These are phyloP conservation scores for Eucalyptus sideroxylon DNA, from an alignment of 345 rosid species.

Conservation along the genomic window DNA sequence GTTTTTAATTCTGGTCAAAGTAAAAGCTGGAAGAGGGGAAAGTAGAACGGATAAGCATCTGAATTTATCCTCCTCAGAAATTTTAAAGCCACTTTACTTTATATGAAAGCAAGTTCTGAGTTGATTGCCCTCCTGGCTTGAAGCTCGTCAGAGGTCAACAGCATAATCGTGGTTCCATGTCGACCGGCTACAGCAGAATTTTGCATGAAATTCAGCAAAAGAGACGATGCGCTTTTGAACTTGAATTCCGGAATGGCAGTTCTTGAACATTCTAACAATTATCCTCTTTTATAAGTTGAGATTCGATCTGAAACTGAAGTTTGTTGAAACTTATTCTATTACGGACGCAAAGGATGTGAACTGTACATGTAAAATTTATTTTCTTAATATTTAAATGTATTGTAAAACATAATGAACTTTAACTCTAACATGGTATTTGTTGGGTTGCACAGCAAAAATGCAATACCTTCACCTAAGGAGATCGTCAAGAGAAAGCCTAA, in stretches of 20 bases:
- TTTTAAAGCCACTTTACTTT: not conserved
- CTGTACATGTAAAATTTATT: not conserved
- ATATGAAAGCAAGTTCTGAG: not conserved
- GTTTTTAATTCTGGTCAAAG: not conserved
- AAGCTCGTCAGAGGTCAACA: not conserved
- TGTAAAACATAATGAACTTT: not conserved
- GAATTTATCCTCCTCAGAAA: not conserved
- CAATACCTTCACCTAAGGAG: too few species aligned
- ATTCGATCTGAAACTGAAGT: not conserved
- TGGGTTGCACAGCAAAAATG: too few species aligned
- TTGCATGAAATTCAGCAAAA: not conserved
- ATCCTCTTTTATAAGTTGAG: not conserved
- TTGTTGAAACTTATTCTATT: not conserved
- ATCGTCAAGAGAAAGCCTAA: too few species aligned
- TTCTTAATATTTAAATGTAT: not conserved
- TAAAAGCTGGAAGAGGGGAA: not conserved
- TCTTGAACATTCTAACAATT: not conserved
- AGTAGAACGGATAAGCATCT: not conserved
- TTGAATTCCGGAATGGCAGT: not conserved
- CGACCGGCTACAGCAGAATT: not conserved
- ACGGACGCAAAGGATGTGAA: not conserved
- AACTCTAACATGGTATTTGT: too few species aligned
- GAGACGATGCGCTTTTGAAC: not conserved
- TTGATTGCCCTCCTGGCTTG: not conserved
- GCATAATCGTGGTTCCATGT: not conserved